Conservation (phyloP, 805 yeast species). For the Maudiozyma serrabonitensis region DNA sequence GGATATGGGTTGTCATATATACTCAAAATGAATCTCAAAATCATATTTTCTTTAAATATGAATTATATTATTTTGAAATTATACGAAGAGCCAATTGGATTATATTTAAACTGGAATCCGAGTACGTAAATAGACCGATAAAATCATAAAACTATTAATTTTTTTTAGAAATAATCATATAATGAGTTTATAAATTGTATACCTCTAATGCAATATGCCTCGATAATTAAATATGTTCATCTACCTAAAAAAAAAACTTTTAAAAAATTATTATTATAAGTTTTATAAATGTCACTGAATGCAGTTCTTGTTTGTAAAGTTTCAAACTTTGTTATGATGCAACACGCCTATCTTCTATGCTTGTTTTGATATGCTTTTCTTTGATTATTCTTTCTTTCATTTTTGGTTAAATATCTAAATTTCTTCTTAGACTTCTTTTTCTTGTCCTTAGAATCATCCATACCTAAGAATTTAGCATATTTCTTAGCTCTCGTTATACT, state of each 20-base stretch:
- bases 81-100: constrained; percentile 87
- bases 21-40: constrained; percentile 33
- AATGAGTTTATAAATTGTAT: no score
- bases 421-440: constrained; percentile 43
- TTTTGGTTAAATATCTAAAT: constrained; percentile 77
- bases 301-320: no score
- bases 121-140: constrained; percentile 31
- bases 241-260: not conserved
- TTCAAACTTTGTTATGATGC: not conserved
- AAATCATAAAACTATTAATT: not conserved
- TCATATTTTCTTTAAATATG: constrained; percentile 44
- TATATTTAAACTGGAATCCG: constrained; percentile 73
- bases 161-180: no score
- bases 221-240: not conserved
- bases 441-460: constrained; percentile 31
- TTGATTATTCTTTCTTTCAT: constrained; percentile 58
- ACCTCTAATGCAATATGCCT: no score
- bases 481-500: constrained; percentile 73
- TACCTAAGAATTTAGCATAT: constrained; percentile 63
- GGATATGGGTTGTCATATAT: constrained; percentile 48
- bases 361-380: constrained; percentile 35
- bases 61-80: constrained; percentile 65
- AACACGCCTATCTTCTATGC: constrained; percentile 18
- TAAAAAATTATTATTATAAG: not conserved
- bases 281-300: no score